Evolutionary conservation across 305 asterid species (phyloP).

Genomic region (Galium porrigens): DNA sequence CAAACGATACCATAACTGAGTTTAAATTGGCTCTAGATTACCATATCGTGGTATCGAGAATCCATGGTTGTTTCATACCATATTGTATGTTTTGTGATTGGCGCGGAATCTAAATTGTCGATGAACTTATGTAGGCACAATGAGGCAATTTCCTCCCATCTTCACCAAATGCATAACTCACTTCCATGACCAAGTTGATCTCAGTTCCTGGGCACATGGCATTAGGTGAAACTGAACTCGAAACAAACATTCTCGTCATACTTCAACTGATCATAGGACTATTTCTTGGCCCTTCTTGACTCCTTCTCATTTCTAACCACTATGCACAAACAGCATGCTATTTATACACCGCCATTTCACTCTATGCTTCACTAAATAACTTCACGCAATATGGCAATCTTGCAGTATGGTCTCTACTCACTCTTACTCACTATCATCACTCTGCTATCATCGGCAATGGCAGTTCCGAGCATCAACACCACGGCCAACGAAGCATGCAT

Average conservation of each 20-base stretch:
- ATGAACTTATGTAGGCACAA: not conserved
- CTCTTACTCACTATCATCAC: constrained; percentile 15
- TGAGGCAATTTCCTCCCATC: not conserved
- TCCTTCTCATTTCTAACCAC: constrained; percentile 16
- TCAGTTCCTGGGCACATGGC: constrained; percentile 24
- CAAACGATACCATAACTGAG: no score
- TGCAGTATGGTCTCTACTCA: constrained; percentile 22
- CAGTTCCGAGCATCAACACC: constrained; percentile 13
- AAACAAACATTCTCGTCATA: not conserved
- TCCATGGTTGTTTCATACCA: no score
- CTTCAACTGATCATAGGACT: constrained; percentile 17
- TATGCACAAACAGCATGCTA: constrained; percentile 5
- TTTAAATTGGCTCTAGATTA: no score
- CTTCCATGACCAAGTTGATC: not conserved
- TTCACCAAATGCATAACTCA: not conserved
- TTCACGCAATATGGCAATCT: constrained; percentile 19
- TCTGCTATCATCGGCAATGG: constrained; percentile 14
- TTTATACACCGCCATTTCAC: constrained; percentile 18
- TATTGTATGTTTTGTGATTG: no score
- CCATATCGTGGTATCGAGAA: no score
- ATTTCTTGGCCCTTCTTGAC: constrained; percentile 29
- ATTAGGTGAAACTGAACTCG: constrained; percentile 25
- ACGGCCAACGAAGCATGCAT: constrained; percentile 29
- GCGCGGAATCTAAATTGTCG: not conserved
- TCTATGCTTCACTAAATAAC: not conserved